Evolutionary conservation across 2,329 filamentous ascomycete species (phyloP).

Genomic region (Hypoxylon sp.): DNA sequence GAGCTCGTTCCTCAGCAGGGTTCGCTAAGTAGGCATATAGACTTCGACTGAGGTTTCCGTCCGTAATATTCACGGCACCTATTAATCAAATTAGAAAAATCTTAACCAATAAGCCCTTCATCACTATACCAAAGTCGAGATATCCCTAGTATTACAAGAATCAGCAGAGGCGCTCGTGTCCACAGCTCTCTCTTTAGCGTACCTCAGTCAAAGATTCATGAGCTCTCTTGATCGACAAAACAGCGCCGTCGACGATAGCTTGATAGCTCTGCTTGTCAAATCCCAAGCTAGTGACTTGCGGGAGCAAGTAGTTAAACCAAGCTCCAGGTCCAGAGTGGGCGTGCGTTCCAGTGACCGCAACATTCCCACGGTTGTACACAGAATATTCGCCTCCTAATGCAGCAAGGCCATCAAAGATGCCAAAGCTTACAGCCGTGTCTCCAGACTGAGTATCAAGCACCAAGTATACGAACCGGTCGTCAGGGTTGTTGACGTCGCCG

Average conservation of each 20-base stretch:
- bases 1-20: conserved; percentile 77
- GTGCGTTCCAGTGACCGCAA: conserved; percentile 93
- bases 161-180: conserved; percentile 32
- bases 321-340: conserved; percentile 91
- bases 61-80: conserved; percentile 70
- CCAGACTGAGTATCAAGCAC: conserved; percentile 89
- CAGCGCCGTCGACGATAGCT: conserved; percentile 87
- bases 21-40: conserved; percentile 89
- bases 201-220: conserved; percentile 75
- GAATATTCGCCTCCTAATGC: conserved; percentile 79
- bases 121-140: conserved; percentile 42
- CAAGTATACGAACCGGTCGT: conserved; percentile 85
- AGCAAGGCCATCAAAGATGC: conserved; percentile 80
- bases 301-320: conserved; percentile 92
- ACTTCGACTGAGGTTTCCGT: conserved; percentile 87
- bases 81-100: conserved; percentile 32
- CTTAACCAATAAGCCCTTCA: background rate
- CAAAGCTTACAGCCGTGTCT: conserved; percentile 88
- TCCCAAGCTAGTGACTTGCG: conserved; percentile 88
- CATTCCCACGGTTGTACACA: conserved; percentile 81
- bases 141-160: conserved; percentile 46
- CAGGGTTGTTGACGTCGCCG: conserved; percentile 74
- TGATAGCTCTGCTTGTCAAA: conserved; percentile 89
- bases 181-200: conserved; percentile 22
- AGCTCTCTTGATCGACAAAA: conserved; percentile 83